Base-by-base conservation (phyloP, 1,284 basidiomycete genomes). In the Volvariella volvacea region DNA sequence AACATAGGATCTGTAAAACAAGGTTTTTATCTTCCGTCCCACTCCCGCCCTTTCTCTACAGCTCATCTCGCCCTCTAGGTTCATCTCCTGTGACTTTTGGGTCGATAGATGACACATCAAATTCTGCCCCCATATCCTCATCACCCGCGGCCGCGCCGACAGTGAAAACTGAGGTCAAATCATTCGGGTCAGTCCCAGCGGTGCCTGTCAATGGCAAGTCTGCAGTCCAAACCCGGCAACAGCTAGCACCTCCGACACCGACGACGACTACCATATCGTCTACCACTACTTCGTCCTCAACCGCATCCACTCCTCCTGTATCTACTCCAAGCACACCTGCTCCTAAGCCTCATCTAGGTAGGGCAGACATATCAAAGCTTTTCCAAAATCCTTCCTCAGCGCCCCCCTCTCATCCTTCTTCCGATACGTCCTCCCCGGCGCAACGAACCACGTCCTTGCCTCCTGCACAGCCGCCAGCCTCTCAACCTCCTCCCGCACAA, bases 121-220 rank as follows among this genome's bases (percentile, higher is more conserved):
- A 28, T 51, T 67, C 76, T 48, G 76, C 80, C 43, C 73, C 81
- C 50, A 78, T 83, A 53, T 82, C 83, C 31, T 79, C 83, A 41
- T 83, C 83, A 25, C 80, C 86, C 33, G 79, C 80, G 42, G 61
- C 76, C 42, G 71, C 74, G 34, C 80, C 34, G 36, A 62, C 76
- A 42, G 70, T 80, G 54, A 84, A 80, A 67, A 66, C 76, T 47
- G 85, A 88, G 50, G 82, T 90, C 55, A 88, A 83, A 63, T 77
- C 84, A 32, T 92, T 92, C 62, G 88, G 89, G 55, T 73, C 83
- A 16, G 78, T 91, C 38, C 77, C 75, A 41, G 79, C 77, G 42
- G 64, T 68, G 45, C 70, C 74, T 60, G 64, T 73, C 44, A 83
- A 83, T 62, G 80, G 80, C 49, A 83, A 80, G 62, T 54, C 62